These are phyloP conservation scores for Diversispora eburnea DNA, from an alignment of 192 early-diverging fungal species.

Conservation along the genomic window DNA sequence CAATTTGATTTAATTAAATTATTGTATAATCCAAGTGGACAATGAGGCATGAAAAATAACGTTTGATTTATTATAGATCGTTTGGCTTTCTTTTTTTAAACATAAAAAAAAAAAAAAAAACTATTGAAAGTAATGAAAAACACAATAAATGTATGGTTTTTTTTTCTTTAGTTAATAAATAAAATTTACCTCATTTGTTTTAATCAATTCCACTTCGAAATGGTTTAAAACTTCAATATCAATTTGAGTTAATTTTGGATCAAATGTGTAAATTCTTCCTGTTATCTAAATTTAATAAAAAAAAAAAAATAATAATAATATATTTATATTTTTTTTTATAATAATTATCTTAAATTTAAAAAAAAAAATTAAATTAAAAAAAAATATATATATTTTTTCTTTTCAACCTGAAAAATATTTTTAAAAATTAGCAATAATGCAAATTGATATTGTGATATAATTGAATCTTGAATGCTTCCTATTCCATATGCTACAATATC, in stretches of 20 bases:
- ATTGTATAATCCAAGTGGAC: slow-evolving; percentile 42
- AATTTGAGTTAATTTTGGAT: neutral
- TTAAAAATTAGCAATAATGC: slow-evolving; percentile 35
- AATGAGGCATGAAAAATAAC: slow-evolving; percentile 44
- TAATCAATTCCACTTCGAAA: slow-evolving; percentile 8
- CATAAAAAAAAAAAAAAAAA: slow-evolving; percentile 30
- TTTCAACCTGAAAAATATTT: slow-evolving; percentile 36
- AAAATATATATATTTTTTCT: too few species aligned
- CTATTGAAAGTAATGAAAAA: too few species aligned
- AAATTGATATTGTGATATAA: slow-evolving; percentile 39
- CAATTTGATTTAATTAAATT: slow-evolving; percentile 38
- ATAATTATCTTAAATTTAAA: neutral
- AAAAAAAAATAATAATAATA: too few species aligned
- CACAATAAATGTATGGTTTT: too few species aligned
- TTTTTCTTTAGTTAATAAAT: too few species aligned
- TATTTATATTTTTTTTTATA: neutral
- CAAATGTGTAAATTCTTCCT: slow-evolving; percentile 10
- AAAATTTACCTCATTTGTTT: slow-evolving; percentile 12
- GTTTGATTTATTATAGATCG: slow-evolving; percentile 24
- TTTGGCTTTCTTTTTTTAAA: slow-evolving; percentile 32
- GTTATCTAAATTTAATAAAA: slow-evolving; percentile 23
- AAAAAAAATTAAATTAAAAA: too few species aligned
- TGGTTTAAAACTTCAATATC: neutral
- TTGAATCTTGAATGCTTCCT: slow-evolving; percentile 38
- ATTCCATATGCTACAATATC: slow-evolving; percentile 44